Conservation (phyloP, 306 rosid species). For the Cicer cuneatum region DNA sequence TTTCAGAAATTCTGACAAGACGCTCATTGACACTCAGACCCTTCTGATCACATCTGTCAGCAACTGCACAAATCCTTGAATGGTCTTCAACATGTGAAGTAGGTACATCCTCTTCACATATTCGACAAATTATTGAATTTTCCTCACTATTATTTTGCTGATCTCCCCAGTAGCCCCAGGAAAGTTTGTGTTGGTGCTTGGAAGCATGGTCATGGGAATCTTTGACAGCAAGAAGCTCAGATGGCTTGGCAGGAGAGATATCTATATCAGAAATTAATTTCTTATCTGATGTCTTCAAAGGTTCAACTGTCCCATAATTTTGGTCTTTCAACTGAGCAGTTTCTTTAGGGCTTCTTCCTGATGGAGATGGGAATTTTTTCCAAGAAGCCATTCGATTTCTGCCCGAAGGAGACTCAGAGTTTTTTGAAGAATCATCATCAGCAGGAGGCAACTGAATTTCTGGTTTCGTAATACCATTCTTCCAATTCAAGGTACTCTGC, state of each 20-base stretch:
- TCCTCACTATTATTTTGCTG: slow-evolving; percentile 70
- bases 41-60: slow-evolving; percentile 93
- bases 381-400: slow-evolving; percentile 87
- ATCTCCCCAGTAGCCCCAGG: slow-evolving; percentile 98
- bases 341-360: slow-evolving; percentile 62
- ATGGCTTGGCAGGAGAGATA: slow-evolving; percentile 61
- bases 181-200: slow-evolving; percentile 83
- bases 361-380: slow-evolving; percentile 85
- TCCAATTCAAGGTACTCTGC: slow-evolving; percentile 70
- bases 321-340: slow-evolving; percentile 65
- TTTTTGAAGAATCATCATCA: slow-evolving; percentile 62
- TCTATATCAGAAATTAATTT: slow-evolving; percentile 61
- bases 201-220: slow-evolving; percentile 79
- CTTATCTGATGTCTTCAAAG: slow-evolving; percentile 58
- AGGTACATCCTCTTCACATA: slow-evolving; percentile 98
- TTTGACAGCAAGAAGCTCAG: slow-evolving; percentile 67
- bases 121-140: slow-evolving; percentile 92
- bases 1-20: slow-evolving; percentile 77
- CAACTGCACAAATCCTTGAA: slow-evolving; percentile 91
- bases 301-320: slow-evolving; percentile 61
- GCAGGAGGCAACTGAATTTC: slow-evolving; percentile 53
- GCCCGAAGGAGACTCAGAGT: slow-evolving; percentile 60
- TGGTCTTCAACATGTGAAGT: slow-evolving; percentile 94
- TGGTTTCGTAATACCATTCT: slow-evolving; percentile 58
- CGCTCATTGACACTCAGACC: slow-evolving; percentile 96